These are phyloP conservation scores for Kazachstania viticola DNA, from an alignment of 805 yeast genomes.

Conservation along the genomic window DNA sequence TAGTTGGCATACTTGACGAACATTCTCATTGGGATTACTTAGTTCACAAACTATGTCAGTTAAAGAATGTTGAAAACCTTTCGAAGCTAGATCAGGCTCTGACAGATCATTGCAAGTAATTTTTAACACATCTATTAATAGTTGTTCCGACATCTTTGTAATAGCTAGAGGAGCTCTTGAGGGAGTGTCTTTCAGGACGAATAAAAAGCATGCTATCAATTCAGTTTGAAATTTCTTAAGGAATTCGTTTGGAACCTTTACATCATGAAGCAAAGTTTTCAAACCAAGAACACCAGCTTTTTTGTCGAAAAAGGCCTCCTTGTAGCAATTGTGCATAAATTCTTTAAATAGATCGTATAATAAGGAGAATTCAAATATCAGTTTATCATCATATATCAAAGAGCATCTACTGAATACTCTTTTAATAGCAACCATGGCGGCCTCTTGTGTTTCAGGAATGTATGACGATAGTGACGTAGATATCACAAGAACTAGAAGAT, in stretches of 20 bases:
- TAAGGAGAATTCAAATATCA: slow-evolving; percentile 61
- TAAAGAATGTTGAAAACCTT: slow-evolving; percentile 68
- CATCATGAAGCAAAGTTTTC: slow-evolving; percentile 55
- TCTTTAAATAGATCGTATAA: slow-evolving; percentile 66
- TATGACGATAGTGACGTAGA: slow-evolving; percentile 73
- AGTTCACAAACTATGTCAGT: slow-evolving; percentile 89
- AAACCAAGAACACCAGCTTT: slow-evolving; percentile 85
- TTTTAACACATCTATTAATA: slow-evolving; percentile 51
- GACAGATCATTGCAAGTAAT: slow-evolving; percentile 55
- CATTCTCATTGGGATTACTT: slow-evolving; percentile 76
- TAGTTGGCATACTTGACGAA: slow-evolving; percentile 78
- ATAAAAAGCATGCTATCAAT: slow-evolving; percentile 73
- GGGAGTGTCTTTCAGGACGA: slow-evolving; percentile 83
- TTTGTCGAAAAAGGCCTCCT: slow-evolving; percentile 75
- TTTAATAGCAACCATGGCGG: slow-evolving; percentile 59
- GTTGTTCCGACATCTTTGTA: slow-evolving; percentile 53
- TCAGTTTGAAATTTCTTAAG: slow-evolving; percentile 72
- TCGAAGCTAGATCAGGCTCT: slow-evolving; percentile 46
- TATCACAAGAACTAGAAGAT: slow-evolving; percentile 61
- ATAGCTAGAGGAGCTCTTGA: slow-evolving; percentile 78
- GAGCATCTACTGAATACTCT: slow-evolving; percentile 50
- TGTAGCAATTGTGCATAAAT: slow-evolving; percentile 85
- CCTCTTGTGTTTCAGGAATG: slow-evolving; percentile 52
- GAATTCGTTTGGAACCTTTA: slow-evolving; percentile 59
- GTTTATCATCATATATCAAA: slow-evolving; percentile 56